Evolutionary conservation across 192 early-diverging fungal species (phyloP).

Genomic region (Backusella westeae): DNA sequence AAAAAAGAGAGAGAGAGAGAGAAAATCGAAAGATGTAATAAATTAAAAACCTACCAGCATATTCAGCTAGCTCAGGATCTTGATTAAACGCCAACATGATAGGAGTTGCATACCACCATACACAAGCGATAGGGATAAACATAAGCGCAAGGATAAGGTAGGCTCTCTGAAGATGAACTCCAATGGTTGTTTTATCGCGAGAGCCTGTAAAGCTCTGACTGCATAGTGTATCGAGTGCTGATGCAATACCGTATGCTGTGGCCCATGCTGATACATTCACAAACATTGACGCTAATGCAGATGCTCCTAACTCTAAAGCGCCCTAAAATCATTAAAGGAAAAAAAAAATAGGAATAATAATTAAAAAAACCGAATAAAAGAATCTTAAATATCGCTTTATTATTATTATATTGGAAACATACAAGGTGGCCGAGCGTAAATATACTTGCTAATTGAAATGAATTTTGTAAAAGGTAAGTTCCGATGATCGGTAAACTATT

Average conservation of each 20-base stretch:
- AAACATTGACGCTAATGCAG: conserved; percentile 73
- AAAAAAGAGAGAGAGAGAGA: background rate
- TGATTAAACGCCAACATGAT: conserved; percentile 19
- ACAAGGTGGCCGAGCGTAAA: conserved; percentile 34
- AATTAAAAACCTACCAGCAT: conserved; percentile 15
- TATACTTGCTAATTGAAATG: conserved; percentile 30
- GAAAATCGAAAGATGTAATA: background rate
- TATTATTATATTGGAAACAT: background rate
- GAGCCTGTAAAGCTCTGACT: conserved; percentile 69
- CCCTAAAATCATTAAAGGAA: conserved; percentile 25
- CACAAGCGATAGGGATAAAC: conserved; percentile 28
- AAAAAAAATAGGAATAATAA: background rate
- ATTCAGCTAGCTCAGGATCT: conserved; percentile 23
- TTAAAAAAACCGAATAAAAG: background rate
- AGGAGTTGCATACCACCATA: conserved; percentile 27
- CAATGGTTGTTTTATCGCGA: conserved; percentile 58
- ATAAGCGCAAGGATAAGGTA: conserved; percentile 22
- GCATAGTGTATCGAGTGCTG: conserved; percentile 78
- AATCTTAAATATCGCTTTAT: no score
- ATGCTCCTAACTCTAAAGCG: conserved; percentile 61
- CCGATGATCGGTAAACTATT: conserved; percentile 39
- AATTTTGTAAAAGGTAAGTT: conserved; percentile 33
- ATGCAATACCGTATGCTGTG: conserved; percentile 62
- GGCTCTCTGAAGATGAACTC: conserved; percentile 62
- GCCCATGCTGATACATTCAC: conserved; percentile 66